These are phyloP conservation scores for Salix purpurea DNA, from an alignment of 345 rosid species.

Conservation along the genomic window DNA sequence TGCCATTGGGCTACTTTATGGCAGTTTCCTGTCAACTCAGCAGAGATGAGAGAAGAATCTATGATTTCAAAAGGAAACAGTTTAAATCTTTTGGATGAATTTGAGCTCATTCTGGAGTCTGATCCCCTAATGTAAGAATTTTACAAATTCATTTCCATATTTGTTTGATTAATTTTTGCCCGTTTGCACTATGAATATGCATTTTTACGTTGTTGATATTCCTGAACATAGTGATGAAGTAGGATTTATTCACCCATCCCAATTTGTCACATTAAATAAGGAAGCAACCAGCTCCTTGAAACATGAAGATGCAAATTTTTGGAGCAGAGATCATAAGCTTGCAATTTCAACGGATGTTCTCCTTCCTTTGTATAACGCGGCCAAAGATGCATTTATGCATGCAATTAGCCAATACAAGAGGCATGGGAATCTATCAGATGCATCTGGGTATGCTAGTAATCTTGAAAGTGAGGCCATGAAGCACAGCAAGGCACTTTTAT, in stretches of 20 bases:
- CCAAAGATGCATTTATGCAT: constrained; percentile 50
- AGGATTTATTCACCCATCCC: constrained; percentile 88
- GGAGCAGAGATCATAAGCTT: constrained; percentile 70
- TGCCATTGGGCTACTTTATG: background rate
- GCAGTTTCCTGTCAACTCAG: background rate
- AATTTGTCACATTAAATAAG: constrained; percentile 44
- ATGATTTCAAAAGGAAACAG: constrained; percentile 16
- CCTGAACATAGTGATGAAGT: constrained; percentile 65
- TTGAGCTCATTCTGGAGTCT: constrained; percentile 56
- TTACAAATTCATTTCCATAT: background rate
- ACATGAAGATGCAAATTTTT: constrained; percentile 37
- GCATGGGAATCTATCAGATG: constrained; percentile 3
- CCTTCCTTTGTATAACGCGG: constrained; percentile 51
- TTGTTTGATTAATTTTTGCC: background rate
- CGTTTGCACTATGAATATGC: background rate
- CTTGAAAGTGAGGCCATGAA: constrained; percentile 52
- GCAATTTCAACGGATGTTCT: constrained; percentile 69
- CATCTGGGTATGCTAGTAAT: constrained; percentile 10
- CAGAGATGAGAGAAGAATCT: background rate
- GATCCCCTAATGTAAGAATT: constrained; percentile 71
- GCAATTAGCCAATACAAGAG: constrained; percentile 37
- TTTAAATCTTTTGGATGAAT: constrained; percentile 40
- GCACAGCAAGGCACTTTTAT: constrained; percentile 67
- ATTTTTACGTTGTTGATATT: background rate
- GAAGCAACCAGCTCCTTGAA: constrained; percentile 19